Evolutionary conservation across 129 eudicot species (phyloP), one percentile per base, ranked within the genome.

Genomic region (Heracleum sosnowskyi): DNA sequence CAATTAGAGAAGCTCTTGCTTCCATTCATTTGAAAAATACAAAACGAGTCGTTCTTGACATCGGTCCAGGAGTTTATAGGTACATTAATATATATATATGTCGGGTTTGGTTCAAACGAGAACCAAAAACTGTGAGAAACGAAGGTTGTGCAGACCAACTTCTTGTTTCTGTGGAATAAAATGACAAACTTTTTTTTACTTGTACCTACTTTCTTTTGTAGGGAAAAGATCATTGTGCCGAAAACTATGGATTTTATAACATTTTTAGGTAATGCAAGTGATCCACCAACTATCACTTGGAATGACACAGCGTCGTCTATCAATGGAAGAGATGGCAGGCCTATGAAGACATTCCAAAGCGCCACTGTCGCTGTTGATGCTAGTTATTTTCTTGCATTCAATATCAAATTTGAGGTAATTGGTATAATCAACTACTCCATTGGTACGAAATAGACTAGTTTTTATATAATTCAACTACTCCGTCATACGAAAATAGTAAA

Each of bases 341-440:
- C 83, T 44, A 39, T 81, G 13, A 81, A 79, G 78, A 89, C 92
- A 20, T 89, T 84, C 79, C 84, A 78, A 18, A 89, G 87, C 69
- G 92, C 92, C 39, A 89, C 90, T 2, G 90, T 89, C 10, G 90
- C 86, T 51, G 55, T 89, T n/a, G 90, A 89, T 76, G 86, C 86
- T 6, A 80, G 80, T 82, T 89, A 86, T 77, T 86, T 89, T 63
- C 40, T 82, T 11, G 92, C 92, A 76, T 39, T 82, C 83, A 89
- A 89, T 78, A 77, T 89, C 17, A 89, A 70, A 28, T 89, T 89
- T 76, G 86, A 89, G 92, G 92, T 86, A 39, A 57, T 13, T 64
- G 0, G 36, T 31, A 66, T 66, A 66, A 66, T 60, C 66, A 57
- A 57, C 16, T 57, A 8, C 66, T 57, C 33, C 16, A n/a, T 26